Evolutionary conservation across 495 filamentous ascomycete species (phyloP), one percentile per base, ranked within the genome.

Genomic region (Hyaloscypha hepaticicola): DNA sequence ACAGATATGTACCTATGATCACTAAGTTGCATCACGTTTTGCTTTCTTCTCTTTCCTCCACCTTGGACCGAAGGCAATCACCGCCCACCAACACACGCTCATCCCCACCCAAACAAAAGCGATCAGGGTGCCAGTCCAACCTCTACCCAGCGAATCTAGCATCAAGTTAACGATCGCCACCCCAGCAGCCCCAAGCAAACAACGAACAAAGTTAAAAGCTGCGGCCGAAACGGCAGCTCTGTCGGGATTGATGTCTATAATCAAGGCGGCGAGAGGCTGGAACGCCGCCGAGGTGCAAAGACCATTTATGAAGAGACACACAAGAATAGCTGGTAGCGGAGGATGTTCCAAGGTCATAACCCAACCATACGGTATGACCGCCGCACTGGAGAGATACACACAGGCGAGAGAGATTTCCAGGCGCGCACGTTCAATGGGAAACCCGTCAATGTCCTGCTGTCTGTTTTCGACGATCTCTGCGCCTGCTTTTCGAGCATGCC

Each of bases 71-170:
- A 73, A 67, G 28, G 31, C 68, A 68, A 80, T 71, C 3, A 81
- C 67, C 4, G 75, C 57, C 61, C 80, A 75, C 55, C 90, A 70
- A 26, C 82, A 70, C 7, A 88, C 87, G 56, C 77, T 79, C 16
- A 81, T 80, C 0, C 74, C 70, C 1, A 85, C 55, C 71, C 85
- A 87, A 11, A 88, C 66, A 2, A 80, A 61, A 0, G 80, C 84
- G 57, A 90, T 74, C 34, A 93, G 82, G 0, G 87, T 91, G 71
- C 86, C 91, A 26, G 84, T 84, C 87, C 88, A 90, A 0, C 89
- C 88, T 12, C 79, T 72, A 0, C 89, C 90, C 77, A 91, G 85
- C 0, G 74, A 80, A 24, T 82, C 73, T 25, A 88, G 78, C 85
- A 92, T 88, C 1, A 86, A 85, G 59, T 84, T 78, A 56, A 92